phyloP scores from a whole-genome alignment of 2,329 filamentous ascomycete genomes.

The Fusarium mexicanum region DNA sequence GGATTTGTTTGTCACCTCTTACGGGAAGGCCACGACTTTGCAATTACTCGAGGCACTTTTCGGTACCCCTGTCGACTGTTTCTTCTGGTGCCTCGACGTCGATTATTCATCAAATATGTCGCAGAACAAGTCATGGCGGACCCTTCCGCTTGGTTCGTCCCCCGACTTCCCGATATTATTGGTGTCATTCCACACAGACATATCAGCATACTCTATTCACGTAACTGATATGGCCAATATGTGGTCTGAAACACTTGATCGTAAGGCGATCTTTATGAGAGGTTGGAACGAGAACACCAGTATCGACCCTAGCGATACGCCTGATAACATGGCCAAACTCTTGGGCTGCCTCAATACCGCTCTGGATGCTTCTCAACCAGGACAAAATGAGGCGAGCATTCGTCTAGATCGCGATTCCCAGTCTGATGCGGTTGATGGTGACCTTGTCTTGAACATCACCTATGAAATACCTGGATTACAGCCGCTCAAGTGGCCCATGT shows the following conservation, averaged over 20 bases:
- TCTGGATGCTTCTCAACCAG: slow-evolving; percentile 57
- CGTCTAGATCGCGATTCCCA: slow-evolving; percentile 50
- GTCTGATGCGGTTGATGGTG: slow-evolving; percentile 50
- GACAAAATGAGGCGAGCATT: slow-evolving; percentile 57
- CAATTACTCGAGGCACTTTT: background rate
- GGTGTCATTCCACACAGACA: slow-evolving; percentile 65
- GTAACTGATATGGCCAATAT: slow-evolving; percentile 78
- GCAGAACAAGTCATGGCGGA: slow-evolving; percentile 55
- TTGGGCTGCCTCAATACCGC: slow-evolving; percentile 68
- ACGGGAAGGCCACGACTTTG: background rate
- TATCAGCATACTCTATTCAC: slow-evolving; percentile 69
- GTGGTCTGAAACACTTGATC: slow-evolving; percentile 75
- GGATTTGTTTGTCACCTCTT: background rate
- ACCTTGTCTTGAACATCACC: slow-evolving; percentile 63
- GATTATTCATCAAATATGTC: slow-evolving; percentile 41
- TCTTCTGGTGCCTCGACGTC: background rate
- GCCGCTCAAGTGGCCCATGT: slow-evolving; percentile 72
- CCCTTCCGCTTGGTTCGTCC: slow-evolving; percentile 55
- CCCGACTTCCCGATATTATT: slow-evolving; percentile 67
- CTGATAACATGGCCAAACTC: slow-evolving; percentile 73
- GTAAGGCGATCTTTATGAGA: slow-evolving; percentile 69
- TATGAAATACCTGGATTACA: slow-evolving; percentile 72
- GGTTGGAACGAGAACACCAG: slow-evolving; percentile 71
- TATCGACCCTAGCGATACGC: slow-evolving; percentile 77
- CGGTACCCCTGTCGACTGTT: background rate